phyloP scores from a whole-genome alignment of 2,329 filamentous ascomycete genomes.

The Capronia americana region DNA sequence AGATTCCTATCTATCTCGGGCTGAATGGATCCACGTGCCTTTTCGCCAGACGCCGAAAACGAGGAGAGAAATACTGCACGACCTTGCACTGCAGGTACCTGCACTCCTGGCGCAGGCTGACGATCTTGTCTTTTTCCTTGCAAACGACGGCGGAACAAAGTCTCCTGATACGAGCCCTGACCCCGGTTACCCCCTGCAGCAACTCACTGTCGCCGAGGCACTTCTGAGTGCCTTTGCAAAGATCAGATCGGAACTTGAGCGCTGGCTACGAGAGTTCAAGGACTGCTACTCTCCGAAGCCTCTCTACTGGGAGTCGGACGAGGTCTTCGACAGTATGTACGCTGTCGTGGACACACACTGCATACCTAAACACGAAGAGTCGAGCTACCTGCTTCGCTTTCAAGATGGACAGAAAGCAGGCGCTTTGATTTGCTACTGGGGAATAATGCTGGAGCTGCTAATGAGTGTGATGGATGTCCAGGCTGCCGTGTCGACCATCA shows the following conservation, averaged over 20 bases:
- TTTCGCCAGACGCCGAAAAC: slow-evolving; percentile 3
- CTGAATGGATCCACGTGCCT: slow-evolving; percentile 6
- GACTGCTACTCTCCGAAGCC: neutral
- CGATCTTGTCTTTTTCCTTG: neutral
- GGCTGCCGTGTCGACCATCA: neutral
- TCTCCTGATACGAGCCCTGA: neutral
- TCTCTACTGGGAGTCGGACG: slow-evolving; percentile 11
- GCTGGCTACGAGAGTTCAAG: slow-evolving; percentile 7
- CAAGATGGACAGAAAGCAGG: slow-evolving; percentile 17
- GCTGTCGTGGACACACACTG: slow-evolving; percentile 2
- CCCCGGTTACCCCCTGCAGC: neutral
- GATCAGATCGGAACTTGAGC: neutral
- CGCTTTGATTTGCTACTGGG: slow-evolving; percentile 9
- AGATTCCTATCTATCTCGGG: neutral
- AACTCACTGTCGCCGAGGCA: neutral
- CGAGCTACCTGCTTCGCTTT: slow-evolving; percentile 6
- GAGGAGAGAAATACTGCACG: slow-evolving; percentile 12
- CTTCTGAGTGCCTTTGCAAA: neutral
- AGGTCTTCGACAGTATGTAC: neutral
- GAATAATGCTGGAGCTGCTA: slow-evolving; percentile 10
- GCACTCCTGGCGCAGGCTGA: neutral
- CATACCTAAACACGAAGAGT: neutral
- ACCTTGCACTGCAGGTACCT: slow-evolving; percentile 9
- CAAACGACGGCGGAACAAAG: neutral
- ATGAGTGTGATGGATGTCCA: slow-evolving; percentile 15